Conservation (phyloP, 306 rosid species). For the Luffa aegyptiaca region DNA sequence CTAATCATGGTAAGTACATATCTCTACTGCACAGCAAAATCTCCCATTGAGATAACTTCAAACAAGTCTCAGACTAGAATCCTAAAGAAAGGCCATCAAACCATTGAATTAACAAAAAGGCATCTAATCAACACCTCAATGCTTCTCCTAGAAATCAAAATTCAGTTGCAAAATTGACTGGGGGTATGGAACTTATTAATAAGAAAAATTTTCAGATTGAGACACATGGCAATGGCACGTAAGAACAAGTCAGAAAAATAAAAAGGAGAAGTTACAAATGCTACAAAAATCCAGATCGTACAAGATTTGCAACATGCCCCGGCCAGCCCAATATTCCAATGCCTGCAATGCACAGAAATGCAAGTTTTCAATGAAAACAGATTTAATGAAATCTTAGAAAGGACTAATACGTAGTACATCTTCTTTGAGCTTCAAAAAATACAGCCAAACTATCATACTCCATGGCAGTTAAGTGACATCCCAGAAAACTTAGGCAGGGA, state of each 20-base stretch:
- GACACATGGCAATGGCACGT: neutral
- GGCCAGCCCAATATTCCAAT: no score
- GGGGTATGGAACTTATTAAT: neutral
- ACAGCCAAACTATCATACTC: neutral
- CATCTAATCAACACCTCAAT: neutral
- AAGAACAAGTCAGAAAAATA: neutral
- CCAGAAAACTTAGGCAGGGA: neutral
- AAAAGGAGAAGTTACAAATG: neutral
- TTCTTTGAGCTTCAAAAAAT: slow-evolving; percentile 3
- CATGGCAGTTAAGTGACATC: neutral
- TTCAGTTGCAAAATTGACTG: neutral
- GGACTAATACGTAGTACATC: neutral
- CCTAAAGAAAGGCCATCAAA: neutral
- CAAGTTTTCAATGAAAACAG: neutral
- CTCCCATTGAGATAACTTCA: neutral
- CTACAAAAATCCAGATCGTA: no score
- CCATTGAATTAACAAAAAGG: neutral
- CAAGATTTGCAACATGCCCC: no score
- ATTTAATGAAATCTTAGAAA: neutral
- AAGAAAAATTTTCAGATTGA: neutral
- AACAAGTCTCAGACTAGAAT: neutral
- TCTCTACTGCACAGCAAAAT: neutral
- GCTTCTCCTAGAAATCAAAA: neutral
- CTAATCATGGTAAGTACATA: neutral
- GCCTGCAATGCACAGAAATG: no score